phyloP scores from a whole-genome alignment of 2,329 filamentous ascomycete species.

The Achaetomium macrosporum region DNA sequence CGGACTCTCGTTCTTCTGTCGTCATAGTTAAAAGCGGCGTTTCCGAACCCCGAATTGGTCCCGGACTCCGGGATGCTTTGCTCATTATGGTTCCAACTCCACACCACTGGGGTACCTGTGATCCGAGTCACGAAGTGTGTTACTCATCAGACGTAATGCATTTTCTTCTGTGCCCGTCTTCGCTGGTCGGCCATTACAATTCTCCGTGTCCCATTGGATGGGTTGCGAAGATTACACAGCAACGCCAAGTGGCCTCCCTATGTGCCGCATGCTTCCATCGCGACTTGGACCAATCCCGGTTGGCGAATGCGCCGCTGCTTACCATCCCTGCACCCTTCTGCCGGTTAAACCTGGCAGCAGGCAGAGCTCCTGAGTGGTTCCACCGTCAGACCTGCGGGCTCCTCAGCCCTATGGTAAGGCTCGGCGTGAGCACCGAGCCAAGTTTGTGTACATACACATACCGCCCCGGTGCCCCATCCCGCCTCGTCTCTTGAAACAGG shows the following conservation, averaged over 20 bases:
- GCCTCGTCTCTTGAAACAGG: not conserved
- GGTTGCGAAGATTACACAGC: conserved; percentile 14
- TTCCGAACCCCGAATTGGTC: no score
- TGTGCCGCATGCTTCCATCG: conserved; percentile 11
- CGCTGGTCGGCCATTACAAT: not conserved
- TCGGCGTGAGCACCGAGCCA: not conserved
- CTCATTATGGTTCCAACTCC: no score
- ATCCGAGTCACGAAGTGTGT: no score
- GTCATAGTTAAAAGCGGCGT: no score
- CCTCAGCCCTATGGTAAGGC: conserved; percentile 18
- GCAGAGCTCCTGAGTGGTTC: not conserved
- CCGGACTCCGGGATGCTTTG: no score
- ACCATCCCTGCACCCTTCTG: not conserved
- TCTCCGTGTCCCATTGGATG: conserved; percentile 8
- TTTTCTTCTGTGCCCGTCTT: no score
- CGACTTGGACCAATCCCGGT: conserved; percentile 8
- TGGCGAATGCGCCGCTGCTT: not conserved
- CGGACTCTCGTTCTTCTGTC: no score
- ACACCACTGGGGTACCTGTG: no score
- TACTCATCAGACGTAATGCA: no score
- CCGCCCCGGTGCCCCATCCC: no score
- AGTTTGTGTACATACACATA: not conserved
- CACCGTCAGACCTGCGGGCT: not conserved
- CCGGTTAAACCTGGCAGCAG: conserved; percentile 9
- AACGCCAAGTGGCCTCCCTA: not conserved